phyloP scores from a whole-genome alignment of 352 stramenopile species.

The Globisporangium nagaii region DNA sequence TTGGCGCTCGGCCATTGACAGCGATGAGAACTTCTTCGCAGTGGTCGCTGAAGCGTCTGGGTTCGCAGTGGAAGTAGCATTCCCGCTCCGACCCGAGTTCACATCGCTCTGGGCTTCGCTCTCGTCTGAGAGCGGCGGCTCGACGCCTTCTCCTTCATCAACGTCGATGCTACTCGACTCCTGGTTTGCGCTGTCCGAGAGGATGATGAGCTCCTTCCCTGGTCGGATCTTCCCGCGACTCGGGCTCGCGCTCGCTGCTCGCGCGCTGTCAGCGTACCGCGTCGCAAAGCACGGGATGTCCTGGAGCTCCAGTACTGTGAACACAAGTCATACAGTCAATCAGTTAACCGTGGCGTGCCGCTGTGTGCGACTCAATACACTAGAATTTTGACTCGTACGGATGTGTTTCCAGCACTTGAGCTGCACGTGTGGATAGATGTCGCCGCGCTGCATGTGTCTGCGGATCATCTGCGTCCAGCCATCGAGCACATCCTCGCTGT shows the following conservation, averaged over 20 bases:
- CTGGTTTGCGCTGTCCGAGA: constrained; percentile 39
- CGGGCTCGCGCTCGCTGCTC: constrained; percentile 31
- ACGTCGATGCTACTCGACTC: constrained; percentile 5
- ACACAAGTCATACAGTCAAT: background rate
- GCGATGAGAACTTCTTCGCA: constrained; percentile 42
- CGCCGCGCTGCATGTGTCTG: constrained; percentile 58
- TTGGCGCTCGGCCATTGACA: constrained; percentile 80
- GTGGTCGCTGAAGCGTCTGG: constrained; percentile 3
- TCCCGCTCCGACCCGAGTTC: background rate
- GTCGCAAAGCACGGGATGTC: constrained; percentile 48
- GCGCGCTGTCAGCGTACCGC: constrained; percentile 7
- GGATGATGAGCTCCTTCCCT: constrained; percentile 73
- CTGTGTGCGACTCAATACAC: no score
- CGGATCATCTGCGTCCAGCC: constrained; percentile 67
- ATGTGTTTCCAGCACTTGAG: constrained; percentile 81
- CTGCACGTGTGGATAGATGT: constrained; percentile 54
- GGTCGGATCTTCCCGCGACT: constrained; percentile 69
- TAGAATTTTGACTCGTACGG: constrained; percentile 16
- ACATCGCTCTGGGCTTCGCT: no score
- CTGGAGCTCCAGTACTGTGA: constrained; percentile 61
- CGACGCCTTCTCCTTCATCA: constrained; percentile 13
- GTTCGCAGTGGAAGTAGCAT: background rate
- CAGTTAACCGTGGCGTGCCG: no score
- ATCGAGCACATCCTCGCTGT: no score
- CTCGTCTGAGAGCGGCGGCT: constrained; percentile 17